Evolutionary conservation across 305 asterid genomes (phyloP), one percentile per base, ranked within the genome.

Genomic region (Solanum hybrid): DNA sequence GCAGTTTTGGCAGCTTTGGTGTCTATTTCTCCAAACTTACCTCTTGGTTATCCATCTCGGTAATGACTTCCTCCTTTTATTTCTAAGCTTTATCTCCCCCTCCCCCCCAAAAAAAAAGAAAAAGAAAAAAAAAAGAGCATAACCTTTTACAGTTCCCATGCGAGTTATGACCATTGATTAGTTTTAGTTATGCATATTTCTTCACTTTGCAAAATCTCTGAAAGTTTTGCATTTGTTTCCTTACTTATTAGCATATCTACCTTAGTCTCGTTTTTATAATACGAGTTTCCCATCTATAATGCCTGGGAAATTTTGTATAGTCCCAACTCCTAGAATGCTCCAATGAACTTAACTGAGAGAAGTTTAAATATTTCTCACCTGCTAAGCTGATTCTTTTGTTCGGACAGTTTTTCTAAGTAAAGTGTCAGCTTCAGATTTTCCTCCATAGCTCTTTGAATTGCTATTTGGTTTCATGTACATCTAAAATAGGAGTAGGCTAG

Each of bases 41-140:
- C 98, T 78, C 98, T 98, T 90, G 99, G 99, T 92, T 98, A 98
- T 92, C 99, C 99, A 88, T 91, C 97, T 91, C 95, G 98, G 99
- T 98, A 91, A 89, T 91, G 90, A 88, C 92, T 90, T 64, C 80
- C 86, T 66, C 51, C 12, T 35, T 72, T 77, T 17, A 66, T 88
- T 38, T 38, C 7, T 85, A 26, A 75, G 31, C 78, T 86, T 27
- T 45, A 78, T 42, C 26, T 13, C 87, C 14, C 19, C 71, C 36
- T 8, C 36, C 37, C 78, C 22, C 11, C 4, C 5, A 19, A 7
- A 40, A 24, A n/a, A 32, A 31, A 35, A 11, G 17, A 38, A 6
- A 6, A 45, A 12, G 13, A 13, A 42, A 45, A 56, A 56, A 51
- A 56, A 7, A 19, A 60, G 71, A 60, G 11, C 71, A 60, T 60